Conservation (phyloP, 352 stramenopile genomes). For the Pythium utonaiense region DNA sequence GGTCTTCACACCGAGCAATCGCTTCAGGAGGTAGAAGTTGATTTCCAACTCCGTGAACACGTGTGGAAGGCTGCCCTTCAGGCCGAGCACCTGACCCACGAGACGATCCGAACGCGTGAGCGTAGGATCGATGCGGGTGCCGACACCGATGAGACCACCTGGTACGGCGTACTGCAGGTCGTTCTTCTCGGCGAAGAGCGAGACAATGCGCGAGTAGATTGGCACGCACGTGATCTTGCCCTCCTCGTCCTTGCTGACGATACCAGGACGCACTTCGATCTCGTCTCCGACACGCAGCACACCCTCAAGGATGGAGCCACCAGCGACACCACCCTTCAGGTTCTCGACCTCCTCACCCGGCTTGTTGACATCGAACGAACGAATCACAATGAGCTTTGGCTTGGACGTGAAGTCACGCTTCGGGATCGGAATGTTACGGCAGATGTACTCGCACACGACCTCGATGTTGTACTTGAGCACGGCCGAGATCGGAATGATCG, state of each 20-base stretch:
- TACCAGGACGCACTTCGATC: slow-evolving; percentile 99
- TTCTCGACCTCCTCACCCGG: slow-evolving; percentile 98
- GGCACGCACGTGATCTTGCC: slow-evolving; percentile 93
- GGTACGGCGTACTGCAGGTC: slow-evolving; percentile 98
- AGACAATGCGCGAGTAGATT: slow-evolving; percentile 94
- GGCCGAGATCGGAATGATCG: slow-evolving; percentile 99
- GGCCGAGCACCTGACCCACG: slow-evolving; percentile 97
- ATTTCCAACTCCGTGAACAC: slow-evolving; percentile 99
- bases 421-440: slow-evolving; percentile 98
- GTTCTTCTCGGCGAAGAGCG: slow-evolving; percentile 99
- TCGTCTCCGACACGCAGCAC: slow-evolving; percentile 97
- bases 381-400: slow-evolving; percentile 99
- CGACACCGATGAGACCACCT: slow-evolving; percentile 99
- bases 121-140: slow-evolving; percentile 99
- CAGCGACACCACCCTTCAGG: slow-evolving; percentile 92
- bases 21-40: slow-evolving; percentile 99
- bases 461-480: slow-evolving; percentile 99
- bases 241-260: slow-evolving; percentile 98
- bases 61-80: slow-evolving; percentile 96
- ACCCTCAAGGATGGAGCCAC: slow-evolving; percentile 94
- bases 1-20: slow-evolving; percentile 99
- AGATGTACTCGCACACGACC: slow-evolving; percentile 99
- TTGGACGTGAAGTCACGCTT: slow-evolving; percentile 97
- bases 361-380: slow-evolving; percentile 99
- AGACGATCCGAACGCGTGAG: slow-evolving; percentile 98